These are phyloP conservation scores for Calocera cornea DNA, from an alignment of 768 basidiomycete species.

Conservation along the genomic window DNA sequence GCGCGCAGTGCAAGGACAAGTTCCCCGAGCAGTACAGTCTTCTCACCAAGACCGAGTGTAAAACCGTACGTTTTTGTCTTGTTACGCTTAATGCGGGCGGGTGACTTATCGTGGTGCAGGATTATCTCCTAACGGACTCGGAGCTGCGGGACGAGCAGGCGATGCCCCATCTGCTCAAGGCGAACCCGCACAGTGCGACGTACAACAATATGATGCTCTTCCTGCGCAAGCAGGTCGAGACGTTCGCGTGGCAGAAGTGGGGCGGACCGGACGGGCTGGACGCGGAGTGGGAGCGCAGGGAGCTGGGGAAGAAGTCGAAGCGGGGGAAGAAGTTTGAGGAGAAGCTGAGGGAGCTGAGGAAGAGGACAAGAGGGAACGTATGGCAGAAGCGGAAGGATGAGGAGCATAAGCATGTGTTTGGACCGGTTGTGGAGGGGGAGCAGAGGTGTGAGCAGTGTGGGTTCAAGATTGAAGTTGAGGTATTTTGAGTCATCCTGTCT, in stretches of 20 bases:
- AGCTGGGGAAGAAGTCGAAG: conserved; percentile 71
- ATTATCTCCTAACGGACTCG: conserved; percentile 3
- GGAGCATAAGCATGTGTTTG: conserved; percentile 80
- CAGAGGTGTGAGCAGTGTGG: conserved; percentile 85
- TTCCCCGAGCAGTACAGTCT: conserved; percentile 87
- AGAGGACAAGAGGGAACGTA: conserved; percentile 72
- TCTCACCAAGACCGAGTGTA: conserved; percentile 96
- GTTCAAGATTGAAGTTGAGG: conserved; percentile 80
- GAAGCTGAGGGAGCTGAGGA: conserved; percentile 67
- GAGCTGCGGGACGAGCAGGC: conserved; percentile 85
- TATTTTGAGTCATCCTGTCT: conserved; percentile 34
- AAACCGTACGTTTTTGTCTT: conserved; percentile 44
- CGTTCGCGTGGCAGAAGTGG: conserved; percentile 98
- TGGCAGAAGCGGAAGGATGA: conserved; percentile 79
- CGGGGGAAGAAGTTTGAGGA: conserved; percentile 93
- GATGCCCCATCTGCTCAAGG: conserved; percentile 84
- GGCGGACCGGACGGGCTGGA: conserved; percentile 85
- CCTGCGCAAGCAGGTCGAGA: conserved; percentile 84
- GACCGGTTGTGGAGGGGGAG: conserved; percentile 36
- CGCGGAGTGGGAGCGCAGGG: conserved; percentile 67
- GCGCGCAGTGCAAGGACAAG: conserved; percentile 79
- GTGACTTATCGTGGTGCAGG: background rate
- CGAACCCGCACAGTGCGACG: conserved; percentile 88
- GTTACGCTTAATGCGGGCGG: background rate
- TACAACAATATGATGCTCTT: conserved; percentile 99